These are phyloP conservation scores for Bocquillonia castaneifolia DNA, from an alignment of 441 rosid species.

Conservation along the genomic window DNA sequence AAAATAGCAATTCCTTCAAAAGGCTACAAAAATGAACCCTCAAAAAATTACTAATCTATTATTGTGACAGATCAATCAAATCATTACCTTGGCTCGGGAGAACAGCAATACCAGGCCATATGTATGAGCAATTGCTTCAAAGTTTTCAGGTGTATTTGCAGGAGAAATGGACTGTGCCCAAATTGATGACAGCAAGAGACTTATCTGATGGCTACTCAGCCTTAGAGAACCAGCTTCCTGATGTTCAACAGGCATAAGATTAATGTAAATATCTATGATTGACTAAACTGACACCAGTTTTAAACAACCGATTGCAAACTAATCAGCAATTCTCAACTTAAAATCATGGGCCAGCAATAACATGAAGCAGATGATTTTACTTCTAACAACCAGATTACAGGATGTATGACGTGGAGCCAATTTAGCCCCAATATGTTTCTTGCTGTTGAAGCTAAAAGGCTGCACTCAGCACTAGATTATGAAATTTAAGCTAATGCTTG, in stretches of 20 bases:
- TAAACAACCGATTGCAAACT: constrained; percentile 10
- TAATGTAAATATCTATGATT: constrained; percentile 7
- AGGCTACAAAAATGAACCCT: background rate
- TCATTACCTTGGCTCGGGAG: constrained; percentile 64
- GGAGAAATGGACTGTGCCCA: constrained; percentile 74
- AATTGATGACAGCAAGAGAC: constrained; percentile 69
- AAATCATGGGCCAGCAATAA: constrained; percentile 16
- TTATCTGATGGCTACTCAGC: constrained; percentile 70
- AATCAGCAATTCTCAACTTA: constrained; percentile 4
- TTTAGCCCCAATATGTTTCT: background rate
- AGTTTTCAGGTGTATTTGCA: constrained; percentile 62
- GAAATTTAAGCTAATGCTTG: background rate
- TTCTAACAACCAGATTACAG: background rate
- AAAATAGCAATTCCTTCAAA: background rate
- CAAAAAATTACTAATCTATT: constrained; percentile 1
- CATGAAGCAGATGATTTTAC: background rate
- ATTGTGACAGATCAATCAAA: constrained; percentile 1
- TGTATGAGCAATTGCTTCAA: constrained; percentile 75
- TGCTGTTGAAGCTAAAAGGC: background rate
- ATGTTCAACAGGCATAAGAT: constrained; percentile 19
- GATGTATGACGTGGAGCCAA: background rate
- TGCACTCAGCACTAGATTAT: background rate
- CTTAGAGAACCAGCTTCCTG: constrained; percentile 57
- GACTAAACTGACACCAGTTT: constrained; percentile 9
- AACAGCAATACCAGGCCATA: constrained; percentile 63